Conservation (phyloP, 2,329 filamentous ascomycete species). For the Sphaerulina vaccinii region DNA sequence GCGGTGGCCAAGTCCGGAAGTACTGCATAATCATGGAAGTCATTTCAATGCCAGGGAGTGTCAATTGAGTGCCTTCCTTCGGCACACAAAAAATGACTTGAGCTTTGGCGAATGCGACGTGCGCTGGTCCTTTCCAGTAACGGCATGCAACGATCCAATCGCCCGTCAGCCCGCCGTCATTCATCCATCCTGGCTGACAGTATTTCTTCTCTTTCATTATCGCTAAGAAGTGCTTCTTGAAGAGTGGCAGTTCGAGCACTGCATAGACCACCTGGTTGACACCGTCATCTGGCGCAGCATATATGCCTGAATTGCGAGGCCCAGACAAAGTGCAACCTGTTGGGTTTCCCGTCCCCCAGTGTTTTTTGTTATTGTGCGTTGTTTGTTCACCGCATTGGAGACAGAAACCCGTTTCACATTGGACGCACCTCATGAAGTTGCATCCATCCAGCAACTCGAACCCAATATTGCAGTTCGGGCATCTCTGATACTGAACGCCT, state of each 20-base stretch:
- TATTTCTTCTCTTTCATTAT: background rate
- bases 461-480: background rate
- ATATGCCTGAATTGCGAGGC: background rate
- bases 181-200: background rate
- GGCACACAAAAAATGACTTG: background rate
- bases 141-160: background rate
- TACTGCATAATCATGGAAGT: background rate
- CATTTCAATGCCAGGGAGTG: background rate
- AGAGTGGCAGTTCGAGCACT: background rate
- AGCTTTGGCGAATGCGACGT: background rate
- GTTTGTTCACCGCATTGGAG: background rate
- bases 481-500: background rate
- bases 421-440: background rate
- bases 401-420: background rate
- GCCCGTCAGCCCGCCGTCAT: background rate
- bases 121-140: background rate
- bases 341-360: background rate
- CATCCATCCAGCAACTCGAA: background rate
- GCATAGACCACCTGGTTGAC: background rate
- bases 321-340: background rate
- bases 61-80: background rate
- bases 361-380: background rate
- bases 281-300: background rate
- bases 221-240: background rate
- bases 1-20: background rate